Base-by-base conservation (phyloP, 2,329 filamentous ascomycete genomes). In the Colletotrichum sp. region DNA sequence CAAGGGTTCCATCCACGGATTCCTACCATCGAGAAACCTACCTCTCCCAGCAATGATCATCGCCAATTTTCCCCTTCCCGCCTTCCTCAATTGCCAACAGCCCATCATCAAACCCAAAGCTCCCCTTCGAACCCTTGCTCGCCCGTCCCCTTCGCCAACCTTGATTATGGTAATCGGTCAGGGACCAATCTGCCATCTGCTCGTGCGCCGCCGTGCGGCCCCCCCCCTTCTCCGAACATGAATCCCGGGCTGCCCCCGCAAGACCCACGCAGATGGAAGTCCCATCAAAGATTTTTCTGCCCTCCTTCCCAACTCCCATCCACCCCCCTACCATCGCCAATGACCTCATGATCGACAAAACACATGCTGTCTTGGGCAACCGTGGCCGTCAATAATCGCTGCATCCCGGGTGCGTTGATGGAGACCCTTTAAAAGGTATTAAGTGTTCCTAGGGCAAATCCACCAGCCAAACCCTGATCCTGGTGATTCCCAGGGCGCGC, bases 301-400 rank as follows among this genome's bases (percentile, higher is more conserved):
- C 66, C 61, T n/a, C 39, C 39, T n/a, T 71, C 30, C 56, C 60
- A 67, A 58, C 52, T 56, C 28, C 60, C 64, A 66, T 72, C 28
- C 66, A 16, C 16, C 10, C 52, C 52, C 60, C n/a, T 62, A 30
- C n/a, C 58, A 66, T 66, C 52, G n/a, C 58, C 55, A 65, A 77
- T 77, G 75, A 77, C 72, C 72, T 77, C 75, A 77, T 77, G 72
- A 77, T 77, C 72, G 72, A 56, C 75, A 55, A 16, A 25, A 39
- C 62, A 64, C 25, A 32, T 43, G 5, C 75, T 68, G 15, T 61
- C 36, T 68, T 69, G 39, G 75, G 75, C 62, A 75, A 55, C 25
- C n/a, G 43, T 32, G 43, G 65, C 75, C 75, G 75, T 61, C 75
- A 75, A 77, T 77, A 77, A 71, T 64, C 56, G 73, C 65, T 73